A percentile compares a stretch with the other conserved stretches of the same genome.
phyloP scores from a whole-genome alignment of 1,284 basidiomycete species.

The Xerocomus minutiporus region DNA sequence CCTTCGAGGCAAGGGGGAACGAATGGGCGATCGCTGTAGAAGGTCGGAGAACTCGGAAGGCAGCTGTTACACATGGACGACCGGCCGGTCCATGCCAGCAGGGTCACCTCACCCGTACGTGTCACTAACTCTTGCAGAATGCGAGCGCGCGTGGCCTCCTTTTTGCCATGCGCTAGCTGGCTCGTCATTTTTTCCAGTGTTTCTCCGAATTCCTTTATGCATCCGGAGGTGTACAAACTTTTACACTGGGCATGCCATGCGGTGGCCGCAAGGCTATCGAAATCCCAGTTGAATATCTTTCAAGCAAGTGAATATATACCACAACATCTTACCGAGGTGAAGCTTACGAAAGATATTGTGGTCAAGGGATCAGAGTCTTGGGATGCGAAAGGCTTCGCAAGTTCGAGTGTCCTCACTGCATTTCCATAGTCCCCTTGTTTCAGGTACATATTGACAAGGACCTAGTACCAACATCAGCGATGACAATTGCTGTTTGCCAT shows the following conservation, averaged over 20 bases:
- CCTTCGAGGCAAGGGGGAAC: not conserved
- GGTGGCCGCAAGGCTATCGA: not conserved
- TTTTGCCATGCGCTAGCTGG: not conserved
- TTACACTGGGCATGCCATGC: not conserved
- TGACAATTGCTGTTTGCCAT: too few species aligned
- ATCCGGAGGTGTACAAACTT: not conserved
- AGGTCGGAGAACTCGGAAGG: not conserved
- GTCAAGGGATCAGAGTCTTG: not conserved
- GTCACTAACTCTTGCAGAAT: not conserved
- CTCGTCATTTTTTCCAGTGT: not conserved
- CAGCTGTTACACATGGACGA: not conserved
- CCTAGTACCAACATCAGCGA: not conserved
- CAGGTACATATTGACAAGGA: slow-evolving; percentile 3
- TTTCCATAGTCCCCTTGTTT: slow-evolving; percentile 2
- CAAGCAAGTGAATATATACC: not conserved
- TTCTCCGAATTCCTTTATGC: not conserved
- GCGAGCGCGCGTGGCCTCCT: not conserved
- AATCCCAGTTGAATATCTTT: not conserved
- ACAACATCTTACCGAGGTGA: not conserved
- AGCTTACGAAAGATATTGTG: slow-evolving; percentile 1
- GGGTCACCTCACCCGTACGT: not conserved
- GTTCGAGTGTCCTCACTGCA: not conserved
- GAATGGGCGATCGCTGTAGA: not conserved
- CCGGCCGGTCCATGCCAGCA: not conserved
- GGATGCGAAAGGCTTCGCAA: not conserved